These are phyloP conservation scores for Polyporus arcularius DNA, from an alignment of 768 basidiomycete species.

Conservation along the genomic window DNA sequence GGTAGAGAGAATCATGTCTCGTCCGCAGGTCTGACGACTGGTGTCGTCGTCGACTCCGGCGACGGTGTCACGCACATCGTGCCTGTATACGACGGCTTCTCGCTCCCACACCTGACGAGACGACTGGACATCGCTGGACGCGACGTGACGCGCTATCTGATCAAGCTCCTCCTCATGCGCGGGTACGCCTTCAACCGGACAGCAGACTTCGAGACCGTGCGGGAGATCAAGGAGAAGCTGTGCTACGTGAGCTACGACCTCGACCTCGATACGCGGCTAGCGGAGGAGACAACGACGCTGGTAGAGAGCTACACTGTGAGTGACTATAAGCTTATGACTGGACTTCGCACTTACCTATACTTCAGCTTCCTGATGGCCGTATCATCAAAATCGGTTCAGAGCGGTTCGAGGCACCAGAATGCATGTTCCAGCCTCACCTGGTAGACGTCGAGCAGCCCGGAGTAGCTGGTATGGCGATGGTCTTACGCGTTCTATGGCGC, in stretches of 20 bases:
- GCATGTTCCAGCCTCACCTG: constrained; percentile 99
- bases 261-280: constrained; percentile 88
- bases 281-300: constrained; percentile 95
- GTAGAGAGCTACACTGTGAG: constrained; percentile 95
- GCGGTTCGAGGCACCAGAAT: constrained; percentile 98
- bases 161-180: constrained; percentile 99
- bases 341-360: background rate
- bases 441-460: constrained; percentile 97
- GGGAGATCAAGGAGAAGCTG: constrained; percentile 98
- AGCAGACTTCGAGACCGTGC: constrained; percentile 98
- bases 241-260: constrained; percentile 98
- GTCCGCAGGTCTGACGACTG: constrained; percentile 87
- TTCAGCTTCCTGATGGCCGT: constrained; percentile 90
- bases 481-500: too few relatives aligned
- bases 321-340: background rate
- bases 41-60: constrained; percentile 98
- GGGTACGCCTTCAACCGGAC: constrained; percentile 99
- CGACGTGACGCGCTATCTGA: constrained; percentile 97
- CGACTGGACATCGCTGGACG: constrained; percentile 97
- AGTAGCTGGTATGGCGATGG: constrained; percentile 67
- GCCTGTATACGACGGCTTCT: constrained; percentile 96
- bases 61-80: constrained; percentile 99
- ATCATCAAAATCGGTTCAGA: constrained; percentile 97
- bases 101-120: constrained; percentile 91
- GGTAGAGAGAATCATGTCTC: background rate